phyloP scores from a whole-genome alignment of 441 rosid genomes.

The Erodium chrysanthum region DNA sequence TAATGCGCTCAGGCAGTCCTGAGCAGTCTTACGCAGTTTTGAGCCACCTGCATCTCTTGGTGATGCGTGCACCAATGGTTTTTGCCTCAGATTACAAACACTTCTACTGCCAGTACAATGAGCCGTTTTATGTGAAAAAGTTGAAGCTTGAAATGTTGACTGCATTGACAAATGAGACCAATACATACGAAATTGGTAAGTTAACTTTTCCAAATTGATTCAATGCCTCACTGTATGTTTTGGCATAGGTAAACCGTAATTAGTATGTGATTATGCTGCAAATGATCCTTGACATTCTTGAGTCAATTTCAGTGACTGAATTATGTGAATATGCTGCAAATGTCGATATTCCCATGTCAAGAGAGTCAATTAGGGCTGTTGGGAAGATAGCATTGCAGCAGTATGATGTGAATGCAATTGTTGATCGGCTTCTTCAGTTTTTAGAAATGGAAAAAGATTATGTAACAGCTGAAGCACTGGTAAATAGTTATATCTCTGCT shows the following conservation, averaged over 20 bases:
- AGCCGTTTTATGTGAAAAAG: constrained; percentile 81
- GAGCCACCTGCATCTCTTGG: constrained; percentile 89
- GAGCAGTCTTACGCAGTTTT: constrained; percentile 90
- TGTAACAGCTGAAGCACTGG: constrained; percentile 94
- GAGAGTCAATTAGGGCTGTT: constrained; percentile 94
- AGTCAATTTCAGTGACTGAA: constrained; percentile 61
- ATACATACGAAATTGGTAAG: constrained; percentile 91
- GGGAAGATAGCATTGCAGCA: constrained; percentile 95
- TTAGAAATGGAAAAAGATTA: constrained; percentile 98
- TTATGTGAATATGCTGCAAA: constrained; percentile 96
- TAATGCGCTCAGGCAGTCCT: constrained; percentile 95
- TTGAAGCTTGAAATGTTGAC: constrained; percentile 98
- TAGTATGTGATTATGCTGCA: constrained; percentile 5
- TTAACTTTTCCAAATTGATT: constrained; percentile 13
- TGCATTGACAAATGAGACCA: constrained; percentile 88
- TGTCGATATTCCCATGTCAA: constrained; percentile 81
- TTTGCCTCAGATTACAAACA: constrained; percentile 85
- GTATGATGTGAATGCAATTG: constrained; percentile 95
- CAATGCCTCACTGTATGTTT: background rate
- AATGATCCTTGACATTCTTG: constrained; percentile 21
- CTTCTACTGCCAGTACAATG: constrained; percentile 93
- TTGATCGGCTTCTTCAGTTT: constrained; percentile 97
- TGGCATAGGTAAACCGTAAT: too few species aligned
- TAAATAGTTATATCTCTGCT: constrained; percentile 24
- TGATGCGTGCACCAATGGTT: constrained; percentile 87